Percentiles rank a stretch among this genome's conserved stretches.
These are phyloP conservation scores for Leucaena leucocephala DNA, from an alignment of 306 rosid species.

Conservation along the genomic window DNA sequence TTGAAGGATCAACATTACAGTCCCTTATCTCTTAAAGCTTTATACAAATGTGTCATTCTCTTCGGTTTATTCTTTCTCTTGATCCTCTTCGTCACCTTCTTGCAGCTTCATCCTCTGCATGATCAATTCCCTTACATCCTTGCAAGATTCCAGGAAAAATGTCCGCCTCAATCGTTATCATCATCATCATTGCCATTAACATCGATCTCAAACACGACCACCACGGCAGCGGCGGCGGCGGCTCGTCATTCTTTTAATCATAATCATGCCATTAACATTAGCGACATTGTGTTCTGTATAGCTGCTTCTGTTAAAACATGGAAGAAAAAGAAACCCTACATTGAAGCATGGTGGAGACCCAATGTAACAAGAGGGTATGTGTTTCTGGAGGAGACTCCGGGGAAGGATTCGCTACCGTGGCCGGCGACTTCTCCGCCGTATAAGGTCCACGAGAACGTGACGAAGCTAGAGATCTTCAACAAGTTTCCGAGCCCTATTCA, in stretches of 20 bases:
- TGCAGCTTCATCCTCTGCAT: slow-evolving; percentile 14
- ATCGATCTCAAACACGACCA: not conserved
- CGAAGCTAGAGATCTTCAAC: not conserved
- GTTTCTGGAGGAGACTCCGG: slow-evolving; percentile 49
- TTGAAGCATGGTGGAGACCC: slow-evolving; percentile 52
- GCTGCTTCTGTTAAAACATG: slow-evolving; percentile 54
- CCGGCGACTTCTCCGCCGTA: slow-evolving; percentile 46
- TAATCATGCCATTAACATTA: slow-evolving; percentile 30
- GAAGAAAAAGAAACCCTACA: slow-evolving; percentile 43
- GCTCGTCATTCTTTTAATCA: not conserved
- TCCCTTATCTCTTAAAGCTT: slow-evolving; percentile 12
- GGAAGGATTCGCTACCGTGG: slow-evolving; percentile 48
- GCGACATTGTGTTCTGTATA: slow-evolving; percentile 47
- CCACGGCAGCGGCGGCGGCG: no score
- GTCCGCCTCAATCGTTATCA: not conserved
- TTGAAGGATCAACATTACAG: not conserved
- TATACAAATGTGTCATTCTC: slow-evolving; percentile 38
- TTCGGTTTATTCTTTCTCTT: slow-evolving; percentile 35
- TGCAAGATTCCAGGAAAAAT: slow-evolving; percentile 34
- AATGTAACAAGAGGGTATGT: slow-evolving; percentile 50
- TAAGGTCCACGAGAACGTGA: slow-evolving; percentile 43
- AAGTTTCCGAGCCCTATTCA: slow-evolving; percentile 13
- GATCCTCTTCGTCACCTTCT: slow-evolving; percentile 36
- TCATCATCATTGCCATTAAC: not conserved
- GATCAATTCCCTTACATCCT: slow-evolving; percentile 37